phyloP scores from a whole-genome alignment of 148 eudicot genomes.

The Diospyros lotus region DNA sequence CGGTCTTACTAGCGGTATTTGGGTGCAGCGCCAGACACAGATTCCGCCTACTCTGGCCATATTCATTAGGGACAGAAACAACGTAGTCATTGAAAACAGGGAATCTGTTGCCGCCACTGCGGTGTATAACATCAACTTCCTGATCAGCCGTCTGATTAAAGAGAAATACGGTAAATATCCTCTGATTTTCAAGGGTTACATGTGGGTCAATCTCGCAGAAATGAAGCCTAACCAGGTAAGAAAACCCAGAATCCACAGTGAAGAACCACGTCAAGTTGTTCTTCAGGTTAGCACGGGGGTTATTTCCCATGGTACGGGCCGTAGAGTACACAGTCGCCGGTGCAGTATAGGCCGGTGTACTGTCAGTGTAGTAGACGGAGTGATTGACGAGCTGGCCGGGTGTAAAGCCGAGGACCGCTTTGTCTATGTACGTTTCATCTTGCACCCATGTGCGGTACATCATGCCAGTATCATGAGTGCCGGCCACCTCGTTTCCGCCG shows the following conservation, averaged over 20 bases:
- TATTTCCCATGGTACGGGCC: conserved; percentile 5
- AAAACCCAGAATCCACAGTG: conserved; percentile 40
- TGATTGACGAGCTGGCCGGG: no score
- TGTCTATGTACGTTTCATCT: no score
- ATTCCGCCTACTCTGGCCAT: background rate
- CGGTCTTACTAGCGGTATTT: background rate
- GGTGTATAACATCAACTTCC: conserved; percentile 16
- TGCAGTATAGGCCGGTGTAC: conserved; percentile 10
- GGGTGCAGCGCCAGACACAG: conserved; percentile 8
- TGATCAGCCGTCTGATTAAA: conserved; percentile 17
- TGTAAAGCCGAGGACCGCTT: no score
- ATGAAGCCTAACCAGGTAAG: conserved; percentile 43
- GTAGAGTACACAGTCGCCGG: conserved; percentile 28
- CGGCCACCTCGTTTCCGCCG: background rate
- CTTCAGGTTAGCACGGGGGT: background rate
- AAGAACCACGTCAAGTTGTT: conserved; percentile 32
- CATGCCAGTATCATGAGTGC: conserved; percentile 9
- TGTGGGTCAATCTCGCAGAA: conserved; percentile 19
- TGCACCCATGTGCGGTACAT: conserved; percentile 4
- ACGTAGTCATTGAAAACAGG: conserved; percentile 19
- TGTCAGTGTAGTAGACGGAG: no score
- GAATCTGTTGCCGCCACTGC: conserved; percentile 4
- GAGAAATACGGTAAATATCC: conserved; percentile 28
- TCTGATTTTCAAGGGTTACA: background rate
- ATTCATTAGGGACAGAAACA: background rate